Conservation (phyloP, 2,329 filamentous ascomycete species). For the Penicillium sp. region DNA sequence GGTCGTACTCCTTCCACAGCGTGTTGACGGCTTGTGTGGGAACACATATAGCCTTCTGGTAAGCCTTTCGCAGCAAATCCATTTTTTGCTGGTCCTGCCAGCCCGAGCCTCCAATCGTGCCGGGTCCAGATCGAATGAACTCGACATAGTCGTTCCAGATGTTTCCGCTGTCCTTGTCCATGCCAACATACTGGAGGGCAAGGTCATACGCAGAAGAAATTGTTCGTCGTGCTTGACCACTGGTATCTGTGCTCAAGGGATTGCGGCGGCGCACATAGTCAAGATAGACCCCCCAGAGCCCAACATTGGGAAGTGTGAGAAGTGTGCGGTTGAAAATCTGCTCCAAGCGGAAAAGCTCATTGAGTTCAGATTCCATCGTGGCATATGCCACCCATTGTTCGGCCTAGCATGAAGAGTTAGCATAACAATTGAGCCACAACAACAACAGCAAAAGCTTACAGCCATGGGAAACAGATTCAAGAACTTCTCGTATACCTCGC, state of each 20-base stretch:
- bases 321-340: constrained; percentile 79
- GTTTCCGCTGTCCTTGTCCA: constrained; percentile 83
- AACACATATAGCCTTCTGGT: constrained; percentile 83
- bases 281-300: constrained; percentile 89
- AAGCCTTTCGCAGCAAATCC: constrained; percentile 87
- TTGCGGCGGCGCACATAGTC: constrained; percentile 92
- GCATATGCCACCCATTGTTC: constrained; percentile 88
- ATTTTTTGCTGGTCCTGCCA: constrained; percentile 99
- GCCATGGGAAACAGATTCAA: constrained; percentile 83
- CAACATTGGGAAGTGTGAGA: constrained; percentile 74
- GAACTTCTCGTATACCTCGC: constrained; percentile 80
- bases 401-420: constrained; percentile 59
- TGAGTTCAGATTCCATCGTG: constrained; percentile 82
- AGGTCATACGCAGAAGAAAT: constrained; percentile 89
- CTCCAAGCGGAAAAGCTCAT: constrained; percentile 78
- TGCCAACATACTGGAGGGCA: constrained; percentile 82
- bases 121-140: constrained; percentile 85
- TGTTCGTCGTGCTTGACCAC: constrained; percentile 70
- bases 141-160: constrained; percentile 96
- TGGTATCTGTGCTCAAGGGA: constrained; percentile 76
- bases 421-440: not conserved
- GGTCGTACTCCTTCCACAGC: constrained; percentile 96
- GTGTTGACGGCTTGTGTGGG: constrained; percentile 79
- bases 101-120: constrained; percentile 74
- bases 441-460: constrained; percentile 56